Base-by-base conservation (phyloP, 2,329 filamentous ascomycete genomes). In the Phyllosticta capitalensis region DNA sequence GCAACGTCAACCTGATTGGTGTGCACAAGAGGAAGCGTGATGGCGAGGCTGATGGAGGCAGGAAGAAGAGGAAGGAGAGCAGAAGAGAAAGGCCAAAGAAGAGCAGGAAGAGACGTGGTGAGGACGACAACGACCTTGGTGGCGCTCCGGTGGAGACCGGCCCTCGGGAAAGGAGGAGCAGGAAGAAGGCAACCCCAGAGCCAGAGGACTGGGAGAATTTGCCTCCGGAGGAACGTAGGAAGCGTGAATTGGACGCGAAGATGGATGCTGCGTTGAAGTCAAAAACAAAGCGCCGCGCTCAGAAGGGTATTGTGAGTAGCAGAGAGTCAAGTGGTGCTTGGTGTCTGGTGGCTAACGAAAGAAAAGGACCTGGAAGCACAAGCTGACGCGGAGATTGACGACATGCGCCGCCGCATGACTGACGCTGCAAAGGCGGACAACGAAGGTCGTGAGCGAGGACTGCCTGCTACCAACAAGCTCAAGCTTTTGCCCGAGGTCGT, bases 401-500 rank as follows among this genome's bases (percentile, higher is more conserved):
- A 87, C 54, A 87, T 99, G 72, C 94, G 94, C 69, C 81, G 89
- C 58, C 85, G 86, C 60, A 99, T 99, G 92, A 91, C 94, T 65
- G 82, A 85, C 65, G 94, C 94, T 17, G 96, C 92, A 62, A 84
- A 92, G 72, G 83, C 85, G 45, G 94, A 99, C 73, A 92, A 92
- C 66, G 78, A 85, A 59, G 90, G 90, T 48, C 91, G 94, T 66
- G 83, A 88, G 64, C 81, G 85, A 55, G 86, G 88, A 64, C 81
- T 90, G 68, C 90, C 92, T 0, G 94, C 94, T 28, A 84, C 91
- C 61, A 87, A 95, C 76, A 99, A 99, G 78, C 83, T 99, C 52
- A 91, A 92, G 76, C 87, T 99, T 65, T 84, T 99, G 17, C 92
- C 92, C 1, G 88, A 96, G 71, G 94, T 99, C 14, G 86, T 92